Evolutionary conservation across 192 early-diverging fungal genomes (phyloP), one percentile per base, ranked within the genome.

Genomic region (Kappamyces sp.): DNA sequence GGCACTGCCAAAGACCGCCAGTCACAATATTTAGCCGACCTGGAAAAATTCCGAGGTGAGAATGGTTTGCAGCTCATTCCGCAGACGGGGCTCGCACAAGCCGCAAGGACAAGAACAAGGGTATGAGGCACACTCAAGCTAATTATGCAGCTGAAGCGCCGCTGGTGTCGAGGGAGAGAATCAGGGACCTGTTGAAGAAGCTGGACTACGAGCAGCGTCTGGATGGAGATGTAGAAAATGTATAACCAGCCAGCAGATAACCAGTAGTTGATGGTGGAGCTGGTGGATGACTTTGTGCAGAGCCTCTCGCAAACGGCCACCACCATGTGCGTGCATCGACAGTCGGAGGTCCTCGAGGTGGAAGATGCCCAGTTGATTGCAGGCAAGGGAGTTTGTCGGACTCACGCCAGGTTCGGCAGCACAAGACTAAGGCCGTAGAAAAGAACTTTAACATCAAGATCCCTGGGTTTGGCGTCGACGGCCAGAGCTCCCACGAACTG

Each of bases 211-310:
- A 58, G 36, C 55, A 58, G 45, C 41, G 55, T 14, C 47, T 55
- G n/a, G 54, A 55, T 40, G 54, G 9, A 1, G 54, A 55, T 55
- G 54, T 55, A 30, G 54, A 55, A 40, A 43, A 55, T 55, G 54
- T 55, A 55, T 22, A 22, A 22, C 22, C 22, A 22, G 22, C 22
- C 8, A 14, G 12, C n/a, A 3, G 36, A 30, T 55, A 29, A 33
- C 29, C 40, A 2, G 29, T 38, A 55, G 54, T 29, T 55, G 12
- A 43, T 55, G 36, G 30, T 58, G 14, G 55, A 58, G 45, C 47
- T 58, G 29, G 45, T 45, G 32, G 31, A 31, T 0, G 55, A 58
- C 45, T 58, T 58, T 45, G 45, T 58, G 5, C 45, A 36, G 29
- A 58, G 14, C 37, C 43, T 58, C n/a, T 34, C 55, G 33, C 35